phyloP scores from a whole-genome alignment of 176 grass and related monocot genomes.

The Elymus sibiricus region DNA sequence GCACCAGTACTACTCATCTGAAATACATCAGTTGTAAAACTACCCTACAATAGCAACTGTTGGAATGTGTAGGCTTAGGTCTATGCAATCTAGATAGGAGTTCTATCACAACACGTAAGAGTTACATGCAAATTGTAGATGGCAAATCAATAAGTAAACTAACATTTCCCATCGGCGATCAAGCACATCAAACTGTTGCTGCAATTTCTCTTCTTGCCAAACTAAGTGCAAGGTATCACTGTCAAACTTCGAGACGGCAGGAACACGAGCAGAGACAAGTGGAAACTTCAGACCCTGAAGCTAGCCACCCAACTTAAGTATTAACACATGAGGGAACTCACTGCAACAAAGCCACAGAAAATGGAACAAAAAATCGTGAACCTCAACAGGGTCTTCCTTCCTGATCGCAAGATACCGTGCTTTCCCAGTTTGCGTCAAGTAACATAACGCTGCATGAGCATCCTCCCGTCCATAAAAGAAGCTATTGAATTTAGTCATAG shows the following conservation, averaged over 20 bases:
- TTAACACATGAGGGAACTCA: background rate
- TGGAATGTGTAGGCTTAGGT: background rate
- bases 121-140: slow-evolving; percentile 7
- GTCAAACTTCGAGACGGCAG: slow-evolving; percentile 61
- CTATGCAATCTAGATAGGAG: slow-evolving; percentile 15
- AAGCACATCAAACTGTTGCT: slow-evolving; percentile 69
- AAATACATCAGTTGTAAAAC: slow-evolving; percentile 2
- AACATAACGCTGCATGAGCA: slow-evolving; percentile 38
- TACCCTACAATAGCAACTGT: slow-evolving; percentile 6
- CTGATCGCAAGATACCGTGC: slow-evolving; percentile 49
- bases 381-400: slow-evolving; percentile 56
- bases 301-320: slow-evolving; percentile 24
- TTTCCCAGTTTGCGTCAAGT: slow-evolving; percentile 39
- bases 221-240: slow-evolving; percentile 57
- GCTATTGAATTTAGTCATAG: slow-evolving; percentile 50
- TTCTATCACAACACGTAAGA: background rate
- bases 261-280: slow-evolving; percentile 44
- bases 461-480: slow-evolving; percentile 37
- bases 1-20: background rate
- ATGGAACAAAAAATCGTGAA: background rate
- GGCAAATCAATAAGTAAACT: slow-evolving; percentile 31
- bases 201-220: slow-evolving; percentile 81
- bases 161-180: slow-evolving; percentile 78
- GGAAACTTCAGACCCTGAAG: slow-evolving; percentile 81
- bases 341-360: background rate